Evolutionary conservation across 257 asterid species (phyloP).

Genomic region (Prunella vulgaris): DNA sequence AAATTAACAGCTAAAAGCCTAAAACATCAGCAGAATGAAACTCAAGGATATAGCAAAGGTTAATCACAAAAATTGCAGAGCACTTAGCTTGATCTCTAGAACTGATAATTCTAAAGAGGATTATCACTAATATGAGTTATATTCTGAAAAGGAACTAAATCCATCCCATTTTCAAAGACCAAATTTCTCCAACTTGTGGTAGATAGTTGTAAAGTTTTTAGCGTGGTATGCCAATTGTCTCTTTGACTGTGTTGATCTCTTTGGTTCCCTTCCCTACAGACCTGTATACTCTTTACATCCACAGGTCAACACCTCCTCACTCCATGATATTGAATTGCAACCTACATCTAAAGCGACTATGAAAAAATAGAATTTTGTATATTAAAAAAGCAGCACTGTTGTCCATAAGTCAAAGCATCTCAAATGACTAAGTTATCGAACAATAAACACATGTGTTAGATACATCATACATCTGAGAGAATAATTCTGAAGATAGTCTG

Average conservation of each 20-base stretch:
- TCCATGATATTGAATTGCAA: background rate
- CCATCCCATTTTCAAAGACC: background rate
- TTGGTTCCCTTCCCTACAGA: constrained; percentile 12
- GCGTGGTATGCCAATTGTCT: background rate
- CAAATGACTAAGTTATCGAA: background rate
- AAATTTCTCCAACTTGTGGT: background rate
- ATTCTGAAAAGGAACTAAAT: background rate
- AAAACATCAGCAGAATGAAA: constrained; percentile 7
- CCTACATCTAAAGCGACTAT: background rate
- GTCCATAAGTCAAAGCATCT: background rate
- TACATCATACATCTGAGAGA: background rate
- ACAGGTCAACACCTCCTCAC: background rate
- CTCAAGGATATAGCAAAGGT: background rate
- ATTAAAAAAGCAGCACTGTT: background rate
- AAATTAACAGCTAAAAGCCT: background rate
- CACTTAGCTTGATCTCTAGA: background rate
- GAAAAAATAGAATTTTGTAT: background rate
- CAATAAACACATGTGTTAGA: background rate
- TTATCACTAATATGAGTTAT: background rate
- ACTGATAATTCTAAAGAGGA: background rate
- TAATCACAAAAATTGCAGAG: background rate
- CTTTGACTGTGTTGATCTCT: constrained; percentile 1
- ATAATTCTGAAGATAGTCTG: background rate
- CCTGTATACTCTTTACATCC: background rate
- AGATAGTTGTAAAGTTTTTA: background rate